These are phyloP conservation scores for Aspergillus cavernicola DNA, from an alignment of 495 filamentous ascomycete species.

Conservation along the genomic window DNA sequence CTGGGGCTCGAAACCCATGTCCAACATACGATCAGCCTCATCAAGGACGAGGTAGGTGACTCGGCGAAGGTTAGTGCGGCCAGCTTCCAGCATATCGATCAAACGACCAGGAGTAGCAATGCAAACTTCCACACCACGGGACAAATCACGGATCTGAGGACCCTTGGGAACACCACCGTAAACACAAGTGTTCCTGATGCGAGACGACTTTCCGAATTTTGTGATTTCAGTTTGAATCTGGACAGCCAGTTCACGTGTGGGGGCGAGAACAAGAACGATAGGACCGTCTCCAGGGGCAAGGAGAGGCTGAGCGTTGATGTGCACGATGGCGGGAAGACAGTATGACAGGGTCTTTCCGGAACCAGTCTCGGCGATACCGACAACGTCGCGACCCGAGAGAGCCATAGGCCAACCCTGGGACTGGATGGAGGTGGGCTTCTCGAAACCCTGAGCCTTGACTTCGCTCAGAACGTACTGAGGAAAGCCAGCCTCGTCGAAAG, in stretches of 20 bases:
- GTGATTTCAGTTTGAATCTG: slow-evolving; percentile 99
- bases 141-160: slow-evolving; percentile 89
- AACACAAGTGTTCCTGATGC: slow-evolving; percentile 98
- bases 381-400: slow-evolving; percentile 94
- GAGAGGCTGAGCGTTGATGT: slow-evolving; percentile 98
- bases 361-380: slow-evolving; percentile 98
- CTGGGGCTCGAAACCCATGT: slow-evolving; percentile 99
- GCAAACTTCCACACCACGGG: slow-evolving; percentile 92
- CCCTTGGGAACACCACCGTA: slow-evolving; percentile 99
- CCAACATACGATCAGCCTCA: slow-evolving; percentile 99
- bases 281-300: slow-evolving; percentile 95
- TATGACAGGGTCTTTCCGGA: slow-evolving; percentile 99
- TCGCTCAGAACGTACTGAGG: slow-evolving; percentile 95
- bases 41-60: slow-evolving; percentile 97
- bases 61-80: slow-evolving; percentile 96
- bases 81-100: slow-evolving; percentile 97
- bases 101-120: slow-evolving; percentile 97
- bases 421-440: slow-evolving; percentile 89
- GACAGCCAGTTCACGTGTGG: slow-evolving; percentile 94
- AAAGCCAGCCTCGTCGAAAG: slow-evolving; percentile 96
- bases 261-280: slow-evolving; percentile 91
- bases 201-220: slow-evolving; percentile 98
- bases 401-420: slow-evolving; percentile 99
- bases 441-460: slow-evolving; percentile 95
- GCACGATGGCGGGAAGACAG: slow-evolving; percentile 96